phyloP scores from a whole-genome alignment of 306 rosid genomes.

The Amphicarpaea edgeworthii region DNA sequence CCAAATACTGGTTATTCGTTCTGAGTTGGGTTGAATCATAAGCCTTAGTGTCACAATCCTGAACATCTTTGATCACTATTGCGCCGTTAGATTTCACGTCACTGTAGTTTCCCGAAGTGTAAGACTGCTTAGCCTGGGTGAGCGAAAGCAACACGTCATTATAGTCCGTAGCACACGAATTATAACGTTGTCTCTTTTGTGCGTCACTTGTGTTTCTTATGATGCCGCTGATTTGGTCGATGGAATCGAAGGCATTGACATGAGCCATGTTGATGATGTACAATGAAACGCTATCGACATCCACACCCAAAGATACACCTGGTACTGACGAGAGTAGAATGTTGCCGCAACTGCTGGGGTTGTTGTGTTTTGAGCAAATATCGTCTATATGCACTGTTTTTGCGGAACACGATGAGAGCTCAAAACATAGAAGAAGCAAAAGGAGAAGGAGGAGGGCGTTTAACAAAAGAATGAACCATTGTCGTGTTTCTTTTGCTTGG shows the following conservation, averaged over 20 bases:
- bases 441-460: neutral
- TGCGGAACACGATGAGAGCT: neutral
- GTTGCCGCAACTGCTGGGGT: neutral
- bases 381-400: slow-evolving; percentile 3
- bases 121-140: neutral
- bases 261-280: neutral
- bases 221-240: too few relatives aligned
- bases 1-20: slow-evolving; percentile 25
- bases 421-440: slow-evolving; percentile 22
- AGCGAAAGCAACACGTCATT: neutral
- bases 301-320: neutral
- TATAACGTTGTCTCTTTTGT: neutral
- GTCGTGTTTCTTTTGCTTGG: neutral
- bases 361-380: slow-evolving; percentile 39
- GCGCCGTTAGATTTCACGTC: neutral
- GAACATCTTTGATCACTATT: neutral
- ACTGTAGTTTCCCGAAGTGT: neutral
- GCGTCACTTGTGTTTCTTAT: too few relatives aligned
- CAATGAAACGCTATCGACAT: neutral
- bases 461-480: neutral
- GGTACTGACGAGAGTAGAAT: slow-evolving; percentile 29
- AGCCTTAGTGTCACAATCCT: neutral
- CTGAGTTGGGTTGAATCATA: neutral
- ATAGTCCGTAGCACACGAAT: slow-evolving; percentile 1
- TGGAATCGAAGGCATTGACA: slow-evolving; percentile 1